Percentiles rank a stretch among this genome's conserved stretches.
Conservation (phyloP, 805 yeast species). For the Middelhovenomyces tepae region DNA sequence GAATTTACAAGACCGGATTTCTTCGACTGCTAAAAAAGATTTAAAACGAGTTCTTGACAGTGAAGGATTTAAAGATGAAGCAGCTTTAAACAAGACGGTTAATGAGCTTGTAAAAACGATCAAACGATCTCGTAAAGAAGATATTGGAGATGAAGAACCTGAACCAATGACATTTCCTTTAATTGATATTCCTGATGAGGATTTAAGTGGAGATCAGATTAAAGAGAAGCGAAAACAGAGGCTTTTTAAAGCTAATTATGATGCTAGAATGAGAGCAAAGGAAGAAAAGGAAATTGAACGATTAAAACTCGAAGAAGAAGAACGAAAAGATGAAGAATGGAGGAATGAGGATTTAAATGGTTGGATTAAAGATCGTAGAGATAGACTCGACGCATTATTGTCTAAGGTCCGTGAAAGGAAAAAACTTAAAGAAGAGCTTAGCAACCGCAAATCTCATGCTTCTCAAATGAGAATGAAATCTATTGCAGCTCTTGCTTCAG, state of each 20-base stretch:
- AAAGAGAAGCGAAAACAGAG: slow-evolving; percentile 82
- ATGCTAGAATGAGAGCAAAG: slow-evolving; percentile 76
- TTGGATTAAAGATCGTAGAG: slow-evolving; percentile 72
- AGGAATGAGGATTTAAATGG: slow-evolving; percentile 61
- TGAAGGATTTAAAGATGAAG: slow-evolving; percentile 72
- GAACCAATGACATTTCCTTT: slow-evolving; percentile 58
- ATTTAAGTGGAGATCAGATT: slow-evolving; percentile 67
- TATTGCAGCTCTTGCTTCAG: slow-evolving; percentile 78
- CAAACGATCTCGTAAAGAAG: slow-evolving; percentile 56
- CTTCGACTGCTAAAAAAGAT: slow-evolving; percentile 37
- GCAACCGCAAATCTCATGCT: slow-evolving; percentile 82
- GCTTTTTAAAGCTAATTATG: slow-evolving; percentile 75
- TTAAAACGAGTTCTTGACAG: slow-evolving; percentile 46
- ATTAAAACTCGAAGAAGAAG: slow-evolving; percentile 50
- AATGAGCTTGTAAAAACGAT: slow-evolving; percentile 57
- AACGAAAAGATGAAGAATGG: slow-evolving; percentile 65
- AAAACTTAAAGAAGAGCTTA: slow-evolving; percentile 65
- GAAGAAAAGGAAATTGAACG: slow-evolving; percentile 66
- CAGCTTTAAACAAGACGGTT: slow-evolving; percentile 61
- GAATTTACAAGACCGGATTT: slow-evolving; percentile 45
- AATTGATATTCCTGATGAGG: slow-evolving; percentile 75
- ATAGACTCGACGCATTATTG: slow-evolving; percentile 50
- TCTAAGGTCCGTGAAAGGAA: slow-evolving; percentile 55
- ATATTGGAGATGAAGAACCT: slow-evolving; percentile 50
- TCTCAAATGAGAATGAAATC: slow-evolving; percentile 90